A percentile compares a stretch with the other conserved stretches of the same genome.
phyloP scores from a whole-genome alignment of 2,329 filamentous ascomycete species.

The Xylaria sp. region DNA sequence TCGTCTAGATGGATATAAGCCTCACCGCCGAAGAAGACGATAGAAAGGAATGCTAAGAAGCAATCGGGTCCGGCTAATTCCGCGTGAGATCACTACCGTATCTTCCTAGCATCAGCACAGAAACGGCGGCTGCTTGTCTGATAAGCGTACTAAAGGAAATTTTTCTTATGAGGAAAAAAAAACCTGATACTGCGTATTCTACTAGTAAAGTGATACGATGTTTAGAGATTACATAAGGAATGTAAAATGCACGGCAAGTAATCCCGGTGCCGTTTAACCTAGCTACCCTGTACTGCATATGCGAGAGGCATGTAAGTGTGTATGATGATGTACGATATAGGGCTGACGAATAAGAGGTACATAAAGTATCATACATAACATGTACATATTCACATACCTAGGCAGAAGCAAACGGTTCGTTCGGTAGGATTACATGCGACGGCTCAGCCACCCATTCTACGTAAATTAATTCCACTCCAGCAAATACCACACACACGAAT shows the following conservation, averaged over 20 bases:
- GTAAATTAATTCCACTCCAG: neutral
- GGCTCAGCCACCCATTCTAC: constrained; percentile 5
- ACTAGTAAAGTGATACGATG: constrained; percentile 15
- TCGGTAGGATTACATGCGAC: neutral
- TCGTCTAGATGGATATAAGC: neutral
- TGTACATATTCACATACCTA: neutral
- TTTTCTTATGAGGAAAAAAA: neutral
- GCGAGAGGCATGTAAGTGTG: constrained; percentile 2
- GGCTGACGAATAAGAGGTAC: constrained; percentile 15
- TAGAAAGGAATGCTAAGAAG: neutral
- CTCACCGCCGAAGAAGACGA: constrained; percentile 5
- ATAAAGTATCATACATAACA: neutral
- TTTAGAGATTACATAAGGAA: neutral
- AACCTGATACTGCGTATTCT: neutral
- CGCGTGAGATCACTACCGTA: constrained; percentile 15
- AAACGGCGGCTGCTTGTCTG: neutral
- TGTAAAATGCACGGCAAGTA: constrained; percentile 1
- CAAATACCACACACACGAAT: neutral
- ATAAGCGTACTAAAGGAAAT: constrained; percentile 1
- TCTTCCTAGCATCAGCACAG: neutral
- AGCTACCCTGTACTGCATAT: constrained; percentile 22
- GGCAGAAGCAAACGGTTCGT: neutral
- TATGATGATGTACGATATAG: neutral
- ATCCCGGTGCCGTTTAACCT: neutral
- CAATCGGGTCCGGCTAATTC: constrained; percentile 17